Evolutionary conservation across 306 rosid genomes (phyloP).

Genomic region (Calophaca sinica): DNA sequence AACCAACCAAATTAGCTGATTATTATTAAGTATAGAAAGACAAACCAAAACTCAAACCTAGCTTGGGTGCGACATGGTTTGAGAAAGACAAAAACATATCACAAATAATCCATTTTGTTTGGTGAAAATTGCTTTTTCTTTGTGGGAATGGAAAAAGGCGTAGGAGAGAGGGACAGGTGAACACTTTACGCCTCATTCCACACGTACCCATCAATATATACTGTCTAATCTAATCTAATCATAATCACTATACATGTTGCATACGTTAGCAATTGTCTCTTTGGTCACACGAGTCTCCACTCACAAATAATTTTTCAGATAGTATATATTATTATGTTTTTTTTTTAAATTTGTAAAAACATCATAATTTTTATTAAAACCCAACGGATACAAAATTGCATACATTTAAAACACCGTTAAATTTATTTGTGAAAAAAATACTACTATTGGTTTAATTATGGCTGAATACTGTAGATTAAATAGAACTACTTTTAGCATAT

Average conservation of each 20-base stretch:
- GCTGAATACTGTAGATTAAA: too few relatives aligned
- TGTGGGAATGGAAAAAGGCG: conserved; percentile 42
- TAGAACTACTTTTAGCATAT: too few relatives aligned
- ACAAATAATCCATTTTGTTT: conserved; percentile 29
- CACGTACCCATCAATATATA: conserved; percentile 47
- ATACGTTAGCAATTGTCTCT: conserved; percentile 29
- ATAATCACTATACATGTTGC: conserved; percentile 5
- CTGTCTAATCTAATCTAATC: conserved; percentile 41
- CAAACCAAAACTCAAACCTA: conserved; percentile 45
- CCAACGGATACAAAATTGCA: too few relatives aligned
- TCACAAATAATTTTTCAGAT: background rate
- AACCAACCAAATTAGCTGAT: conserved; percentile 49
- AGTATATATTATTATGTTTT: background rate
- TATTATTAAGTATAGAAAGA: conserved; percentile 54
- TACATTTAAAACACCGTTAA: too few relatives aligned
- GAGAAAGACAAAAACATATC: conserved; percentile 33
- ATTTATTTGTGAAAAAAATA: too few relatives aligned
- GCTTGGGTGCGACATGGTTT: conserved; percentile 42
- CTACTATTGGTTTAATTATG: too few relatives aligned
- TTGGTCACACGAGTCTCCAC: conserved; percentile 1
- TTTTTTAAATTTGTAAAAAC: too few relatives aligned
- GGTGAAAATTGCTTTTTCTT: conserved; percentile 30
- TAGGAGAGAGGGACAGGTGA: conserved; percentile 59
- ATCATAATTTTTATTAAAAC: too few relatives aligned
- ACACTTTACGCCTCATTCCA: conserved; percentile 65